These are phyloP conservation scores for Isatis lusitanica DNA, from an alignment of 441 rosid species.

Conservation along the genomic window DNA sequence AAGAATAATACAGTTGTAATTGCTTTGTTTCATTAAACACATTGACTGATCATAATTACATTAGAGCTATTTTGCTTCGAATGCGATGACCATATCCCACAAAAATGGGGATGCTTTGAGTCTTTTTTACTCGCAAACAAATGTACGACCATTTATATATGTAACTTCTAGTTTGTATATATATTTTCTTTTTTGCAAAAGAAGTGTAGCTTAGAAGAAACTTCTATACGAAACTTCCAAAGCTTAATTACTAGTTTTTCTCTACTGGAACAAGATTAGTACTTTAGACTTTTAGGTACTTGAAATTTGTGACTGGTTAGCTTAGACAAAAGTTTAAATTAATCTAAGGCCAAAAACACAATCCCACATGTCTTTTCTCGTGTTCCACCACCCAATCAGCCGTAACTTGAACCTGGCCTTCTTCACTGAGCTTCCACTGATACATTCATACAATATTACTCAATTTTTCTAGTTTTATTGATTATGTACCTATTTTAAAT, in stretches of 20 bases:
- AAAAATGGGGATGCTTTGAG: slow-evolving; percentile 21
- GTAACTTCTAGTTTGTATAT: background rate
- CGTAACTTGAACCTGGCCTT: slow-evolving; percentile 32
- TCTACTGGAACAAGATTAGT: background rate
- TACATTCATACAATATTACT: slow-evolving; percentile 9
- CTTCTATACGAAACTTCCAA: slow-evolving; percentile 3
- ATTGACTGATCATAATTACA: background rate
- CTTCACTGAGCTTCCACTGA: slow-evolving; percentile 15
- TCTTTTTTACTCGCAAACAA: slow-evolving; percentile 16
- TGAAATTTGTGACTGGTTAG: background rate
- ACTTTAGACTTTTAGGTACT: background rate
- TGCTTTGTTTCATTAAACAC: background rate
- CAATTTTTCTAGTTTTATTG: background rate
- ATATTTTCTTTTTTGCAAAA: background rate
- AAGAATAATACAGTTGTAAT: background rate
- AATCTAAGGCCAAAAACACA: slow-evolving; percentile 25
- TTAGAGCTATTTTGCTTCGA: slow-evolving; percentile 15
- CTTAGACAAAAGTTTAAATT: background rate
- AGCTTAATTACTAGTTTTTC: background rate
- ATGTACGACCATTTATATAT: background rate
- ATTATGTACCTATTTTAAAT: background rate
- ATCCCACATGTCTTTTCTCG: slow-evolving; percentile 39
- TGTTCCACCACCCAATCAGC: slow-evolving; percentile 33
- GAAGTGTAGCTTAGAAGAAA: background rate
- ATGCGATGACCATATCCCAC: slow-evolving; percentile 23